A percentile compares a stretch with the other conserved stretches of the same genome.
Conservation (phyloP, 2,329 filamentous ascomycete species). For the Pseudogymnoascus sp. region DNA sequence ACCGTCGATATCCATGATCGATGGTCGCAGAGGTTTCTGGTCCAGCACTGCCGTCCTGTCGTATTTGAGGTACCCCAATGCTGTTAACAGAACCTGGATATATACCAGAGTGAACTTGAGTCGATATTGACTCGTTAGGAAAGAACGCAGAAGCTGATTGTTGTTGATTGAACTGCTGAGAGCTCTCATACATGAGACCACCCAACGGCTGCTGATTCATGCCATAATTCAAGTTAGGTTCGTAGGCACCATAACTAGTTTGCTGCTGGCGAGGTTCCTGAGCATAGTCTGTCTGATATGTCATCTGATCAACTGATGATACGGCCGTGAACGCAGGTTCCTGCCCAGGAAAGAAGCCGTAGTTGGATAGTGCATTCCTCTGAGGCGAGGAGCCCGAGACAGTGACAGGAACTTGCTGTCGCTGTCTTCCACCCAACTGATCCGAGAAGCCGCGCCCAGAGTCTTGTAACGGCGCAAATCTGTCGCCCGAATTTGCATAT, state of each 20-base stretch:
- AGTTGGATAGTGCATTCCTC: neutral
- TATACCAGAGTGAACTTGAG: neutral
- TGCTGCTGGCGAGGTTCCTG: neutral
- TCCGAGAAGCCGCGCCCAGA: neutral
- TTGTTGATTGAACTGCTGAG: neutral
- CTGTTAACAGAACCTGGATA: neutral
- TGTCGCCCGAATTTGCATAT: constrained; percentile 1
- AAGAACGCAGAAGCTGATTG: neutral
- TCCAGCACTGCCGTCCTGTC: neutral
- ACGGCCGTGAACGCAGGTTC: constrained; percentile 1
- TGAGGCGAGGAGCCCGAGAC: neutral
- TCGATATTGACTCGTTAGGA: neutral
- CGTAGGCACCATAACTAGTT: neutral
- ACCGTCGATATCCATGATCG: neutral
- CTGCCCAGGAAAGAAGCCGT: neutral
- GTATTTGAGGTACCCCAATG: neutral
- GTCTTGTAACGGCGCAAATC: neutral
- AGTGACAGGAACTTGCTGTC: neutral
- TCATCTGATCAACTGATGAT: constrained; percentile 2
- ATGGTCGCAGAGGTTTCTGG: neutral
- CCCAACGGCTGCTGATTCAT: neutral
- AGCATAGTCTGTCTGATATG: neutral
- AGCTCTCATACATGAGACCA: neutral
- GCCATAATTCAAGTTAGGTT: neutral
- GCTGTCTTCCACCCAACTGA: neutral